Evolutionary conservation across 2,329 filamentous ascomycete genomes (phyloP), one percentile per base, ranked within the genome.

Genomic region (Lecanicillium sp.): DNA sequence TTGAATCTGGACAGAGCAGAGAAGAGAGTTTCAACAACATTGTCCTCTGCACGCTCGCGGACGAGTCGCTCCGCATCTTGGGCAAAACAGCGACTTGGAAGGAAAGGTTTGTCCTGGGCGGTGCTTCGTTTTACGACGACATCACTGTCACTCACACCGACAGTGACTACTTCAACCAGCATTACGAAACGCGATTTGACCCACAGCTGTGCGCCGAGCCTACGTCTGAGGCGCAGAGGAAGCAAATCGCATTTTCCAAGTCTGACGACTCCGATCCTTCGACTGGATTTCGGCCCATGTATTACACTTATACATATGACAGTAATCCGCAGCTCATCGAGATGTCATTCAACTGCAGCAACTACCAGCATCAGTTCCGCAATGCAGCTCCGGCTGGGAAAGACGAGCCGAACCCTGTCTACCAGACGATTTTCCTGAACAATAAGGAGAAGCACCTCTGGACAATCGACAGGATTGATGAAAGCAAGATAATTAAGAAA

Each of bases 291-390:
- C 70, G 73, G 42, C 79, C 80, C 44, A 84, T 84, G 80, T 84
- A 84, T 65, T 76, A 77, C 58, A 84, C 79, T 54, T 78, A 81
- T 48, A 75, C 72, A 44, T 84, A 84, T 59, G 63, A 69, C 0
- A 51, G 73, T 12, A 74, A 83, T 55, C 69, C 71, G 1, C 74
- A 68, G 2, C 77, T 80, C 57, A 75, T 84, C 7, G 80, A 84
- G 60, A 84, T 84, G 81, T 83, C 77, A 49, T 89, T 87, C 64
- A 83, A 89, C 62, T 86, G 82, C 66, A 84, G 81, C 30, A 86
- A 87, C 60, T 87, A 88, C 64, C 84, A 89, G 60, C 74, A 81
- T 37, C 84, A 88, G 59, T 84, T 89, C 53, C 79, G 79, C 1
- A 61, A 62, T 17, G 59, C 60, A 1, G 59, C 58, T 15, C 41